Percentiles rank a stretch among this genome's conserved stretches.
Conservation (phyloP, 1,284 basidiomycete genomes). For the Microbotryum intermedium region DNA sequence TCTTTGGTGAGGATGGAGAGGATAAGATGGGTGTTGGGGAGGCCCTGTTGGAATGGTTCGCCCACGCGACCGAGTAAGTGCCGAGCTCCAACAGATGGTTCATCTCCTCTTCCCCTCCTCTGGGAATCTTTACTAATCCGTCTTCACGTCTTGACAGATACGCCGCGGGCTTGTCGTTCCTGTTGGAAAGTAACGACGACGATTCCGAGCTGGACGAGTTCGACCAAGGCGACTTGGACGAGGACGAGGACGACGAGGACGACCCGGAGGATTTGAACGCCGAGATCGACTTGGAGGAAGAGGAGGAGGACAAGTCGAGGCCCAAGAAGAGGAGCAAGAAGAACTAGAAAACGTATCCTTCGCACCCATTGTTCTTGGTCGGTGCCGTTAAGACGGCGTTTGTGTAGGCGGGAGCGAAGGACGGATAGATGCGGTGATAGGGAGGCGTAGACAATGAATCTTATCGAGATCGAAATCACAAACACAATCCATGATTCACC, state of each 20-base stretch:
- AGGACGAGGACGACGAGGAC: slow-evolving; percentile 14
- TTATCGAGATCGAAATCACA: too few relatives aligned
- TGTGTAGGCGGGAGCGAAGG: too few relatives aligned
- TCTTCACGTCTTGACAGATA: slow-evolving; percentile 14
- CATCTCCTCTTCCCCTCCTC: not conserved
- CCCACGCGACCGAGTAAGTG: slow-evolving; percentile 29
- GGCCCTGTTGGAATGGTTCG: slow-evolving; percentile 21
- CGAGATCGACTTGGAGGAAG: slow-evolving; percentile 22
- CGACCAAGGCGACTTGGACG: slow-evolving; percentile 16
- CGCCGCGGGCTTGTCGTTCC: slow-evolving; percentile 21
- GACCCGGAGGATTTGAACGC: slow-evolving; percentile 21
- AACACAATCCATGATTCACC: too few relatives aligned
- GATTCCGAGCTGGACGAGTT: slow-evolving; percentile 6
- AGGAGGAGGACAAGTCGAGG: slow-evolving; percentile 15
- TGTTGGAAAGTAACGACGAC: slow-evolving; percentile 3
- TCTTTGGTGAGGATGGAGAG: slow-evolving; percentile 21
- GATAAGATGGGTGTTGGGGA: slow-evolving; percentile 21
- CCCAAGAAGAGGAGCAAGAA: slow-evolving; percentile 24
- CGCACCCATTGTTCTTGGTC: too few relatives aligned
- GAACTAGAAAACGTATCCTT: slow-evolving; percentile 2
- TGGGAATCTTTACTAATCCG: not conserved
- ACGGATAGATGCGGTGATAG: too few relatives aligned
- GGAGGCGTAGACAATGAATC: too few relatives aligned
- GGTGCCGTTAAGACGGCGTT: too few relatives aligned
- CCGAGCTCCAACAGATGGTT: not conserved